Conservation (phyloP, 2,329 filamentous ascomycete genomes). For the Alternaria conjuncta region DNA sequence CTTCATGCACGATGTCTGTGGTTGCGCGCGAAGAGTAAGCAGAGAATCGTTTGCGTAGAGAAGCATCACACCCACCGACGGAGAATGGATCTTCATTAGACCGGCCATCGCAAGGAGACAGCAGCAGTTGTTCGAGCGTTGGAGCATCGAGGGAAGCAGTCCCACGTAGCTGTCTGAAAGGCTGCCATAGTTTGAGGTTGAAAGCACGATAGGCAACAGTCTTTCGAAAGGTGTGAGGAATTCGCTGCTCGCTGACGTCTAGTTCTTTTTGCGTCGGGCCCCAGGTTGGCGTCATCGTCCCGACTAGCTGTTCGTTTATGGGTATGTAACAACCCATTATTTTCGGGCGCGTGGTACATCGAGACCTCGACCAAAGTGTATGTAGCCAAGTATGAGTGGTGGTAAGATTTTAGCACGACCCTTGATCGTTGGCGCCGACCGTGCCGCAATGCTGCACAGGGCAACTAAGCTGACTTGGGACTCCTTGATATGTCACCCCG, state of each 20-base stretch:
- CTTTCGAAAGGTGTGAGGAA: neutral
- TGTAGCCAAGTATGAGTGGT: neutral
- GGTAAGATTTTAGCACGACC: neutral
- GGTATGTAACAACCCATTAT: rapidly evolving
- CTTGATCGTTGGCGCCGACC: neutral
- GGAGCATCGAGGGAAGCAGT: neutral
- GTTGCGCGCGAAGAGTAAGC: neutral
- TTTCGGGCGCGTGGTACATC: neutral
- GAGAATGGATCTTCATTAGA: neutral
- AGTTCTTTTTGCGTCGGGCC: neutral
- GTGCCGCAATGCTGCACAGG: neutral
- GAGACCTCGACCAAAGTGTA: neutral
- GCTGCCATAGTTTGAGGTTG: neutral
- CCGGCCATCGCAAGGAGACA: neutral
- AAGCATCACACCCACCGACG: neutral
- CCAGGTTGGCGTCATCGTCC: neutral
- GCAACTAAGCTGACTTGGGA: neutral
- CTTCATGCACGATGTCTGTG: neutral
- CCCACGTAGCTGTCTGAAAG: neutral
- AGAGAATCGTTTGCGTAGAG: neutral
- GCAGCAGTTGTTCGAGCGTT: neutral
- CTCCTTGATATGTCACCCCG: neutral
- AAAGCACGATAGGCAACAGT: neutral
- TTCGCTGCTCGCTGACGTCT: neutral
- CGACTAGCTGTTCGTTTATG: neutral